Base-by-base conservation (phyloP, 2,329 filamentous ascomycete genomes). In the Acrocalymma vagum region DNA sequence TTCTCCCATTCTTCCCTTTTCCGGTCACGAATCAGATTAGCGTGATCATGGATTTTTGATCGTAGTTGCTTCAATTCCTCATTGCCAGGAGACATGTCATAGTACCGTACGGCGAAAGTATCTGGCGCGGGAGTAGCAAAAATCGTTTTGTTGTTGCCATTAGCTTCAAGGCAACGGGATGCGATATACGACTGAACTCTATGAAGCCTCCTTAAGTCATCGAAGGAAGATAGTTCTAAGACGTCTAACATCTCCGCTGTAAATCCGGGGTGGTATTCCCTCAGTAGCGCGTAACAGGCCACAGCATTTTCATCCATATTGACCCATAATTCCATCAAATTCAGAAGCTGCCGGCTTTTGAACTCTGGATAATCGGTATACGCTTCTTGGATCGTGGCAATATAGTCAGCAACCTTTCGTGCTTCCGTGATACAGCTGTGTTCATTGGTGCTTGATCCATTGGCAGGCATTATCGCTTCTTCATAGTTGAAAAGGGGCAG, bases 271-370 rank as follows among this genome's bases (percentile, higher is more conserved):
- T 78, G 70, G 36, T 78, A 84, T 0, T 80, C 64, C 0, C 32
- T 20, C 0, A 88, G 62, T 0, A 86, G 58, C 0, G 77, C 76
- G 30, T 72, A 81, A 0, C 48, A 45, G 0, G 29, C 9, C 0
- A 72, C 62, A 0, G 78, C 76, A n/a, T 57, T 62, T 9, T 67
- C 53, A 46, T 88, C 85, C 59, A 86, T 74, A 1, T 60, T 53
- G 3, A 78, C 58, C 84, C 84, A 88, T 0, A 84, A 49, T 33
- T 82, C 77, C 55, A 87, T 75, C 0, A 82, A 28, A 6, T 68
- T 73, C 1, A 88, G 69, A 0, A 86, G 61, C 51, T 80, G 73
- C 1, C 64, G 42, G 18, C 82, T 83, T 49, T 74, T 77, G 16
- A 78, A 72, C 32, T 80, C 77, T 0, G 76, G 70, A 41, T 78